These are phyloP conservation scores for Darksidea phi DNA, from an alignment of 495 filamentous ascomycete species.

Conservation along the genomic window DNA sequence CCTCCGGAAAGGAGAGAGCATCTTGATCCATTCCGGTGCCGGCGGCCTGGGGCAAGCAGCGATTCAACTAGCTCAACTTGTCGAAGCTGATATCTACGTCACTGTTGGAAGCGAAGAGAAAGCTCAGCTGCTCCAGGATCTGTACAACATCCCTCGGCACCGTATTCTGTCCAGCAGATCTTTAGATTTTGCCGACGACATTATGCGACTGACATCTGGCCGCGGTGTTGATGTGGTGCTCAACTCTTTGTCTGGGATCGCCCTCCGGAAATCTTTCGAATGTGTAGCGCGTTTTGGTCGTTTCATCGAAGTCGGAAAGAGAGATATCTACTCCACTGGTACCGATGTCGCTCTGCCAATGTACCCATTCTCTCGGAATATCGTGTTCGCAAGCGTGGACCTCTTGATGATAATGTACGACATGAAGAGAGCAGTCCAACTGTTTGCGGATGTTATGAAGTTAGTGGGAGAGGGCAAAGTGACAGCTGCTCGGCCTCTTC, in stretches of 20 bases:
- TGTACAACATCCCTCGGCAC: too few species aligned
- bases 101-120: too few species aligned
- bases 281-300: slow-evolving; percentile 12
- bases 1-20: too few species aligned
- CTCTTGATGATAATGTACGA: background rate
- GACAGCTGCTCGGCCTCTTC: background rate
- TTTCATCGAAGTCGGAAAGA: slow-evolving; percentile 22
- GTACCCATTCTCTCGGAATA: slow-evolving; percentile 3
- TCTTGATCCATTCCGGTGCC: too few species aligned
- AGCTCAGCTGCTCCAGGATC: too few species aligned
- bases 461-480: background rate
- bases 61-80: too few species aligned
- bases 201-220: background rate
- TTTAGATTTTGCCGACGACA: too few species aligned
- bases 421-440: too few species aligned
- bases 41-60: too few species aligned
- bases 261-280: slow-evolving; percentile 21
- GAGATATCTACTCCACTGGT: slow-evolving; percentile 1
- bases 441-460: background rate
- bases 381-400: slow-evolving; percentile 3
- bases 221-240: slow-evolving; percentile 29
- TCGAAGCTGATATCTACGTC: too few species aligned
- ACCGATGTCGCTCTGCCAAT: slow-evolving; percentile 6
- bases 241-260: slow-evolving; percentile 15
- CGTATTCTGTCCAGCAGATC: too few species aligned